Base-by-base conservation (phyloP, 2,329 filamentous ascomycete genomes). In the Tolypocladium amazonense region DNA sequence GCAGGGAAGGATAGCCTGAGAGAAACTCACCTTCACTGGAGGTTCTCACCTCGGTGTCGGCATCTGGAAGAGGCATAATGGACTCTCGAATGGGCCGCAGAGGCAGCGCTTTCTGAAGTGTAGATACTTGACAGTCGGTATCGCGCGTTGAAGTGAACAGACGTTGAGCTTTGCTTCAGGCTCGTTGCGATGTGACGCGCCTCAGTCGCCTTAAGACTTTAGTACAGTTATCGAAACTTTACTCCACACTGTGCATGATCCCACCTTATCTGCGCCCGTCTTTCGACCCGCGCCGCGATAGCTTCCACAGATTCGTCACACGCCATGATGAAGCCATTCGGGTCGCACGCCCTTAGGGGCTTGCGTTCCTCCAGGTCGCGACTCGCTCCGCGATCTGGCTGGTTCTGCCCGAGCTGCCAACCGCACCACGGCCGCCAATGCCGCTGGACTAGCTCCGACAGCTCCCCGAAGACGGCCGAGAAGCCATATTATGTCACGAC, bases 401-500 rank as follows among this genome's bases (percentile, higher is more conserved):
- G 70, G 71, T 56, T 64, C 39, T 72, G 69, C 52, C 63, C 66
- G 41, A 65, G 66, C 60, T 74, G 69, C 62, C 67, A 63, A 59
- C 59, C 63, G 38, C 65, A 64, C 39, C 62, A 62, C 41, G 58
- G 60, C 25, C 59, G 8, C 59, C 64, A 58, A 63, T 61, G 25
- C 23, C 70, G 70, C 61, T 73, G 71, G 69, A 71, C 62, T 60
- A 73, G 71, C 68, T 70, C 70, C 18, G 61, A 65, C 54, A 69
- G 64, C 66, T 67, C 67, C 3, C 59, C 61, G 7, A n/a, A 33
- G 45, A 4, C 35, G 33, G 14, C 30, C 38, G 65, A 69, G 62
- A 97, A 97, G 77, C 92, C 93, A 11, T 97, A 88, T 78, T 99
- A 97, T 79, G 81, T 96, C 68, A 97, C 94, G 6, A 95, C 92